Base-by-base conservation (phyloP, 495 filamentous ascomycete genomes). In the Aspergillus leporis region DNA sequence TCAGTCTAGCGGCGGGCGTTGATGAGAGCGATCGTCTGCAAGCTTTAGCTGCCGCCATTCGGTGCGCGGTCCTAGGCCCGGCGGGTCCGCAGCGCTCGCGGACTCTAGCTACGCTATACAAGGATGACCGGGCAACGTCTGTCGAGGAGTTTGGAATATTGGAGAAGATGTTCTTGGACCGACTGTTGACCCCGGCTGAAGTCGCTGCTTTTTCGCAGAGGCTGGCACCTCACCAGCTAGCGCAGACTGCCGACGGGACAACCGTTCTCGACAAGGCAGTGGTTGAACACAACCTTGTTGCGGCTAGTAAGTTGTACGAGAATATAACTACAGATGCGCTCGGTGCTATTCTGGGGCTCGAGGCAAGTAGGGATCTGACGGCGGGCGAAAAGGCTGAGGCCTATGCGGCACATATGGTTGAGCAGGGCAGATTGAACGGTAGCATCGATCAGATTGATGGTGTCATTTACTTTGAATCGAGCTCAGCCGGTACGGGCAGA, bases 161-260 rank as follows among this genome's bases (percentile, higher is more conserved):
- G 21, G 95, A 98, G 79, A 98, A 98, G 77, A 97, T 98, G 85
- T 95, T 96, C 70, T 82, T 98, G 28, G 92, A 98, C 72, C 85
- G 94, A 5, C 78, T 98, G 4, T 79, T 98, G 14, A 83, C 81
- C 8, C 83, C 88, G 3, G 84, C 83, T 19, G 94, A 98, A 72
- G 92, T 97, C 18, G 82, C 83, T 13, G 88, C 90, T 46, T 98
- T 98, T 66, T 87, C 92, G 0, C 78, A 89, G 56, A 87, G 85
- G 14, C 81, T 98, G 21, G 81, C 83, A 23, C 88, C 90, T 12
- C 94, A 98, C 71, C 94, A 98, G 74, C 84, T 97, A 0, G 94
- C 94, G 22, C 82, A 82, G 45, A 97, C 91, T 2, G 80, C 88
- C 4, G 94, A 98, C 70, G 94, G 95, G 10, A 87, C 85, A 4